Base-by-base conservation (phyloP, 129 eudicot genomes). In the Silybum marianum region DNA sequence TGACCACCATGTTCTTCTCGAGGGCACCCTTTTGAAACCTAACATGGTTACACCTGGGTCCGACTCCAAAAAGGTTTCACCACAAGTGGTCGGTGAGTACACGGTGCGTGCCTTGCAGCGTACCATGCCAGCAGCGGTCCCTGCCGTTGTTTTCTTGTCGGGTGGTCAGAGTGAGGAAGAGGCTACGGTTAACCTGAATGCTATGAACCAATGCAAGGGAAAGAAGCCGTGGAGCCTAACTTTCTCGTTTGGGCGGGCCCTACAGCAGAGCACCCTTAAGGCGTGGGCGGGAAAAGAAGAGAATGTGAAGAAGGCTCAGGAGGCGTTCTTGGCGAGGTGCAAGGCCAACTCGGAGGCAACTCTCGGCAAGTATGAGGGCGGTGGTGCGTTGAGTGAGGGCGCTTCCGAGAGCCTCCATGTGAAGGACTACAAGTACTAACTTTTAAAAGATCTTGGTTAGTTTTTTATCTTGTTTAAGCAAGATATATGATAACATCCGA, bases 81-180 rank as follows among this genome's bases (percentile, higher is more conserved):
- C 36, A 32, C 36, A 32, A 32, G 6, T 32, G 36, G 36, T 32
- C 0, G 36, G 36, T 32, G 93, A 94, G 88, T 87, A 94, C 97
- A 94, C 98, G 0, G 93, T 94, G 34, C 92, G 91, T 11, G 91
- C 98, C 28, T 72, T 94, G 36, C 98, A 90, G 80, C 88, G 98
- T 25, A 94, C 98, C 13, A 90, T 90, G 92, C 98, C 98, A 2
- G 36, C 95, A 9, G 98, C 98, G 0, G 98, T 94, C 18, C 98
- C 98, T 2, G 97, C 96, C 0, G 92, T 92, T 1, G 95, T 92
- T 76, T 94, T 94, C 82, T 78, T 94, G 86, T 94, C 98, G 1
- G 98, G 98, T 58, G 98, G 98, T 9, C 98, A 94, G 89, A 94
- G 98, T 39, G 98, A 94, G 85, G 98, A 94, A 66, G 88, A 91